phyloP scores from a whole-genome alignment of 805 yeast genomes.

The Saturnispora diversa region DNA sequence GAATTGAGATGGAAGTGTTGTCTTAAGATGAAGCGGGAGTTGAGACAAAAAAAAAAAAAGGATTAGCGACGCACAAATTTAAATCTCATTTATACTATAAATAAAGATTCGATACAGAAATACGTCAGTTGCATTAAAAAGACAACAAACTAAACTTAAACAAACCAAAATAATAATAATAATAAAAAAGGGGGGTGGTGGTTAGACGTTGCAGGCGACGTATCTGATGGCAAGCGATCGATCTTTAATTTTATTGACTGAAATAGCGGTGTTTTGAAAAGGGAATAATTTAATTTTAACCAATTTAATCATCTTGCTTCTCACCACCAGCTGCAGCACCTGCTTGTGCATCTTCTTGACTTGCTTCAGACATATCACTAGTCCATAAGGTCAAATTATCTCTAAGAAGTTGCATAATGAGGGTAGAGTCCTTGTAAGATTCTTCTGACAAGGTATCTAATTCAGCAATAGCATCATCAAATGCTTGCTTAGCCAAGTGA shows the following conservation, averaged over 20 bases:
- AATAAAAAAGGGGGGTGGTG: neutral
- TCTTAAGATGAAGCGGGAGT: neutral
- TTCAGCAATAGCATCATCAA: slow-evolving; percentile 98
- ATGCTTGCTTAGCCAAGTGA: slow-evolving; percentile 97
- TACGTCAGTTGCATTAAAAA: too few species aligned
- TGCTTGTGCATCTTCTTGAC: slow-evolving; percentile 40
- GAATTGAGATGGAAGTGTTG: too few species aligned
- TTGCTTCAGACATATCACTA: slow-evolving; percentile 81
- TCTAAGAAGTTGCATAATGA: slow-evolving; percentile 97
- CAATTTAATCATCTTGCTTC: slow-evolving; percentile 12
- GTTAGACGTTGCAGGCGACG: too few species aligned
- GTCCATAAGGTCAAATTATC: slow-evolving; percentile 99
- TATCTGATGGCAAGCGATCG: neutral
- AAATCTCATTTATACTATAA: too few species aligned
- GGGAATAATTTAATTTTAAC: slow-evolving; percentile 3
- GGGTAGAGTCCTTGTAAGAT: slow-evolving; percentile 96
- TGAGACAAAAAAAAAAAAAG: neutral
- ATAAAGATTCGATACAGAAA: too few species aligned
- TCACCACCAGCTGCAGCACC: slow-evolving; percentile 9
- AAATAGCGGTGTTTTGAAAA: slow-evolving; percentile 2
- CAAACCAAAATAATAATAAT: slow-evolving; percentile 5
- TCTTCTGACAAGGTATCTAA: slow-evolving; percentile 96
- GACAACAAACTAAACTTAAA: slow-evolving; percentile 1
- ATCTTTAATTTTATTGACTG: neutral
- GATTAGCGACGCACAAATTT: neutral